Conservation (phyloP, 2,329 filamentous ascomycete genomes). For the Plenodomus lindquistii region DNA sequence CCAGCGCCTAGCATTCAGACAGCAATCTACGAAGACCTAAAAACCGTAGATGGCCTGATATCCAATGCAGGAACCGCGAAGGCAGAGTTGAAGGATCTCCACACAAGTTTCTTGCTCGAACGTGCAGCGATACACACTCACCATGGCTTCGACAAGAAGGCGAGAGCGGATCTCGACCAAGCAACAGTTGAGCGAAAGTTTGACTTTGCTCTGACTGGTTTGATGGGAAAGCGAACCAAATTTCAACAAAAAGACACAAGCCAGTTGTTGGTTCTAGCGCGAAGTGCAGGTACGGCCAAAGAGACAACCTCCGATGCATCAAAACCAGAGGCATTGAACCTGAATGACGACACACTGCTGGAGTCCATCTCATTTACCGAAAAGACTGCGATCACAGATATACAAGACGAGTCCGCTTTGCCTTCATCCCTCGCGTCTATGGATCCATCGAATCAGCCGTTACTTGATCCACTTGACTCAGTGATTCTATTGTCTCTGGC, state of each 20-base stretch:
- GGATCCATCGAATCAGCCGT: slow-evolving; percentile 78
- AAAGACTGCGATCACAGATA: slow-evolving; percentile 48
- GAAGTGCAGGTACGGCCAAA: slow-evolving; percentile 58
- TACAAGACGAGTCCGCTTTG: slow-evolving; percentile 56
- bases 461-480: slow-evolving; percentile 81
- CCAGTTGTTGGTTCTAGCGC: slow-evolving; percentile 88
- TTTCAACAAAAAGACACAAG: slow-evolving; percentile 80
- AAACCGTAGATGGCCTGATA: slow-evolving; percentile 55
- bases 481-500: slow-evolving; percentile 79
- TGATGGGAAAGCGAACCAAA: slow-evolving; percentile 81
- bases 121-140: slow-evolving; percentile 81
- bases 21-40: slow-evolving; percentile 63
- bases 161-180: slow-evolving; percentile 69
- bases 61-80: slow-evolving; percentile 25
- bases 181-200: slow-evolving; percentile 72
- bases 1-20: slow-evolving; percentile 63
- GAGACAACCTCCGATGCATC: slow-evolving; percentile 28
- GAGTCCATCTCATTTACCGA: slow-evolving; percentile 82
- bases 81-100: slow-evolving; percentile 27
- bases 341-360: slow-evolving; percentile 92
- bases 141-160: slow-evolving; percentile 78
- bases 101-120: slow-evolving; percentile 75
- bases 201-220: slow-evolving; percentile 80
- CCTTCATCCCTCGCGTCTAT: slow-evolving; percentile 66
- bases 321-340: slow-evolving; percentile 69